Base-by-base conservation (phyloP, 352 stramenopile species). In the Phytophthora aleatoria region DNA sequence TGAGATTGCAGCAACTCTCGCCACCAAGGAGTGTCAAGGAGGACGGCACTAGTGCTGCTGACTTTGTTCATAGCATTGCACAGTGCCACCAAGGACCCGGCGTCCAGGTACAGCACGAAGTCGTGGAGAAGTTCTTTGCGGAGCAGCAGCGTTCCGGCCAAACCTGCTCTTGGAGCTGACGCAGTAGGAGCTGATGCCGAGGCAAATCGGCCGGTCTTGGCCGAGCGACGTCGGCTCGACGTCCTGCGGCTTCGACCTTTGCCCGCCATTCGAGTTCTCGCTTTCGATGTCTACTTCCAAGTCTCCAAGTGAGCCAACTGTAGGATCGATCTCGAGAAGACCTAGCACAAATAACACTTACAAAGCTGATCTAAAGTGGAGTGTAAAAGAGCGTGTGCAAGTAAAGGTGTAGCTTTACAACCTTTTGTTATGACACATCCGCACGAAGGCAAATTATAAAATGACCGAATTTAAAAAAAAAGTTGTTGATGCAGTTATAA, bases 91-190 rank as follows among this genome's bases (percentile, higher is more conserved):
- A 73, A 20, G 9, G 45, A 59, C 3, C 35, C 33, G 15, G 57
- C 45, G 24, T 64, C 49, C 30, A 79, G 15, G 20, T 61, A 66
- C 7, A 51, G 28, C 39, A 73, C 28, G 16, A 76, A 62, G 41
- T 68, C 45, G 24, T 61, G 53, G 2, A 76, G 47, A 27, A 79
- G 63, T 44, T 70, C 44, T 38, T 66, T 63, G 42, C 50, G 39
- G 33, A 75, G 35, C 35, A 74, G 42, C 41, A 72, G 39, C 33
- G 50, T 59, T 41, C 12, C 53, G 42, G 44, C 8, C 36, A 68
- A 62, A 27, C 11, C 28, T 38, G 52, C 27, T n/a, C 12, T 41
- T 20, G 43, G 41, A n/a, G 26, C 13, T 41, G 33, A 26, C 5
- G 36, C 57, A 11, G 30, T 5, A 45, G 39, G 7, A 26, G 20